phyloP scores from a whole-genome alignment of 257 asterid species.

The Nicotiana tomentosiformis region DNA sequence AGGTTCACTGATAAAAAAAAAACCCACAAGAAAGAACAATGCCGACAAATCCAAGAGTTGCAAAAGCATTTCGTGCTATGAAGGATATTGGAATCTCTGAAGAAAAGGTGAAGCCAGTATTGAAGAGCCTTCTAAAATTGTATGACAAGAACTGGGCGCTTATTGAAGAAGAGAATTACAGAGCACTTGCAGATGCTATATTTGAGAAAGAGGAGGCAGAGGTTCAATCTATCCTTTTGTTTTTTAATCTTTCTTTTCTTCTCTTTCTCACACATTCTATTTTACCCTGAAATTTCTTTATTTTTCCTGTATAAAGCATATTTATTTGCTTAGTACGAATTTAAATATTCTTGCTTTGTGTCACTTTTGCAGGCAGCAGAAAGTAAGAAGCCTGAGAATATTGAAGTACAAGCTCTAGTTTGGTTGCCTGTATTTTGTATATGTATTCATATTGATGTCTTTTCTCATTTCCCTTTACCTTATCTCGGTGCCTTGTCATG shows the following conservation, averaged over 20 bases:
- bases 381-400: conserved; percentile 8
- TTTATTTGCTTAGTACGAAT: background rate
- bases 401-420: conserved; percentile 11
- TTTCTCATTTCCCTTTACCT: conserved; percentile 8
- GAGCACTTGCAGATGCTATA: conserved; percentile 84
- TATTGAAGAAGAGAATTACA: conserved; percentile 75
- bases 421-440: background rate
- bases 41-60: conserved; percentile 42
- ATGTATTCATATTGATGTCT: background rate
- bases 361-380: conserved; percentile 12
- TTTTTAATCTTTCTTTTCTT: background rate
- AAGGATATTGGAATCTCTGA: conserved; percentile 54
- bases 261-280: background rate
- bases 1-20: background rate
- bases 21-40: conserved; percentile 22
- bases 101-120: conserved; percentile 64
- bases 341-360: background rate
- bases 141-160: conserved; percentile 72
- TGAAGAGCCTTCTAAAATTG: conserved; percentile 57
- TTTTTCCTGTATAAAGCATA: background rate
- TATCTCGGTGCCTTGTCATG: background rate
- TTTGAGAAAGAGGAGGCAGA: conserved; percentile 58
- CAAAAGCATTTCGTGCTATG: conserved; percentile 72
- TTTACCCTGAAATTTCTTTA: background rate
- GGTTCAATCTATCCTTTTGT: conserved; percentile 20